Evolutionary conservation across 306 rosid genomes (phyloP), one percentile per base, ranked within the genome.

Genomic region (Medicago truncatula): DNA sequence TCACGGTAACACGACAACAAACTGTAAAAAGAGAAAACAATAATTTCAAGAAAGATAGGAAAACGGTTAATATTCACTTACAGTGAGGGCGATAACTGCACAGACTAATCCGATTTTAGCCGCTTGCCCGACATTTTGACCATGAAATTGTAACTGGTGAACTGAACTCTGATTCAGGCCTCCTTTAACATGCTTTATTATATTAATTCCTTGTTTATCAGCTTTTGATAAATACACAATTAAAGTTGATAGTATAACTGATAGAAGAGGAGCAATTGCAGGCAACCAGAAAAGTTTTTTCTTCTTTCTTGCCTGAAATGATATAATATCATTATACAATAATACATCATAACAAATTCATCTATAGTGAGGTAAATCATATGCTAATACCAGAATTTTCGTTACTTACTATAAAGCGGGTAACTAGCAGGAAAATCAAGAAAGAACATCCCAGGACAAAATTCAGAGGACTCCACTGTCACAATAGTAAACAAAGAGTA

Each of bases 281-380:
- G 95, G 91, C 64, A 93, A 71, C 96, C 96, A 93, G 80, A 89
- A 93, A 23, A 89, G 81, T 59, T 87, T 90, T 64, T 72, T 93
- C 72, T 90, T 90, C 81, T 82, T 90, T 70, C 89, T 89, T 0
- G 96, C 98, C 98, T 93, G 86, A 80, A 70, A 57, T 40, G 8
- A 57, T 18, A 53, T 8, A 10, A 18, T 43, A 67, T 39, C 72
- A n/a, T 57, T 56, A 63, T 23, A 4, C 14, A 41, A 9, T 23
- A 23, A 23, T 44, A 44, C 10, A 49, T 54, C 40, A 53, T 13
- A 14, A 71, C 21, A 67, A 63, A n/a, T 82, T n/a, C 38, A 67
- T 36, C 38, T 16, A 17, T 76, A 36, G 5, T 60, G 54, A 8
- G 64, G 11, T 20, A 65, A 58, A 23, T 1, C 28, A 61, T 47